These are phyloP conservation scores for Mucor plumbeus DNA, from an alignment of 371 early-diverging fungal species.

Conservation along the genomic window DNA sequence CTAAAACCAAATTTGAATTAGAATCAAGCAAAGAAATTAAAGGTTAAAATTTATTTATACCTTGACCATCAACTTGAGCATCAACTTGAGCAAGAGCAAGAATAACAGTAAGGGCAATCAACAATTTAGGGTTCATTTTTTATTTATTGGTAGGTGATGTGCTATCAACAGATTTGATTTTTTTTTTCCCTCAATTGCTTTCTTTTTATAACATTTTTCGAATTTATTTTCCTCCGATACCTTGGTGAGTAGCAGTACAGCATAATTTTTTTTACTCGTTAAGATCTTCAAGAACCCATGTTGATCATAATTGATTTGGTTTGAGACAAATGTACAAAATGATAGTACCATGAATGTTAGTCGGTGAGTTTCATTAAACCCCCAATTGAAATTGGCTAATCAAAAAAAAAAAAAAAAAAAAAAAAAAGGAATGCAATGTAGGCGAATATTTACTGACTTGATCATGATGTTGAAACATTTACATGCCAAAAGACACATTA, in stretches of 20 bases:
- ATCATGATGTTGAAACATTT: background rate
- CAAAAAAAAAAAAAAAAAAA: too few relatives aligned
- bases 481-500: background rate
- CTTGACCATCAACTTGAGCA: constrained; percentile 27
- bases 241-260: background rate
- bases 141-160: background rate
- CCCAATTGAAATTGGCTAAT: background rate
- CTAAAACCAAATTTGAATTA: background rate
- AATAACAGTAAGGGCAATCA: constrained; percentile 22
- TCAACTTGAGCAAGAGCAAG: constrained; percentile 14
- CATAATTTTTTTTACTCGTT: background rate
- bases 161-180: background rate
- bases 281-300: background rate
- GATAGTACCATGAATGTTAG: background rate
- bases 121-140: constrained; percentile 31
- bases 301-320: background rate
- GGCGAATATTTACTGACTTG: background rate
- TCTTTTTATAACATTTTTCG: background rate
- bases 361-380: background rate
- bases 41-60: background rate
- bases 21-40: background rate
- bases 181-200: background rate
- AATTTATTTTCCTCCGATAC: background rate
- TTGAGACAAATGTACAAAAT: background rate
- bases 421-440: background rate